Base-by-base conservation (phyloP, 768 basidiomycete genomes). In the Pleurotus giganteus region DNA sequence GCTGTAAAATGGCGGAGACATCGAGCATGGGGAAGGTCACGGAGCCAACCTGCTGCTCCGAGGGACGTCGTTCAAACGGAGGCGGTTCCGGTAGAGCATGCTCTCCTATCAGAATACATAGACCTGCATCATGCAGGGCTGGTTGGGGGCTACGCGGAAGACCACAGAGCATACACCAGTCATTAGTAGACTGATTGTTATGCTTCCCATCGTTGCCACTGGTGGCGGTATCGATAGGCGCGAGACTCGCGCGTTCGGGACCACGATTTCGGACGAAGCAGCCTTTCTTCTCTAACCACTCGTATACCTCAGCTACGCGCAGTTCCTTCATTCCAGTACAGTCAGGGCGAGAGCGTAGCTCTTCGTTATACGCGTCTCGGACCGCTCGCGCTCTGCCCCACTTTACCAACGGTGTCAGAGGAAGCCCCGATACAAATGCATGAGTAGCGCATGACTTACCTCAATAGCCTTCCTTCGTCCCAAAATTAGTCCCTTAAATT, bases 391-490 rank as follows among this genome's bases (percentile, higher is more conserved):
- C 74, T 39, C 80, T 76, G 41, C 71, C 70, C 78, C 79, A 80
- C 81, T 83, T 7, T 41, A n/a, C n/a, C n/a, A 12, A n/a, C 47
- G 9, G 32, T 36, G 15, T 41, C n/a, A 41, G 39, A 7, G 19
- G 12, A n/a, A 2, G 39, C 19, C 9, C 19, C 19, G 12, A 12
- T 41, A 7, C 7, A 17, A n/a, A n/a, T 17, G 19, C 2, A 41
- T 41, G 9, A 12, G 39, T 12, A 7, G n/a, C 39, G n/a, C n/a
- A n/a, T n/a, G n/a, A n/a, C n/a, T 54, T 59, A 80, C 80, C 66
- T 80, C 78, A 12, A 82, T 78, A 3, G 80, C 79, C 63, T 81
- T 81, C 52, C 74, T 69, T 53, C 80, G 69, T 19, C 81, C 81
- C 27, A 69, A 47, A 17, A 74, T 60, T 4, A 80, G 63, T 29